Conservation (phyloP, 192 early-diverging fungal species). For the Entomortierella lignicola region DNA sequence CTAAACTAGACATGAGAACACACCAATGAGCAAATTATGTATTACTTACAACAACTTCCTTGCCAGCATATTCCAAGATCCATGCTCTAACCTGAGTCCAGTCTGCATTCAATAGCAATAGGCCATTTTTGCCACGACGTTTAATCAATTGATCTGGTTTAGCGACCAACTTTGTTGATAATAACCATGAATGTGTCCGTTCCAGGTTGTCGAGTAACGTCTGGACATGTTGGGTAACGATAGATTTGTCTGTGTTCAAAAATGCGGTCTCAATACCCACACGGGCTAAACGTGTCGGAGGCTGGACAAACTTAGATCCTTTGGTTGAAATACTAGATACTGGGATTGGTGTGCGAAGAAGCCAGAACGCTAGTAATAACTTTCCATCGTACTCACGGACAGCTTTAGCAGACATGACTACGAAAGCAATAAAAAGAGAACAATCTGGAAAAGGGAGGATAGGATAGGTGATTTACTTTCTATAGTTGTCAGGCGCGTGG, state of each 20-base stretch:
- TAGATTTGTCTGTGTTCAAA: conserved; percentile 63
- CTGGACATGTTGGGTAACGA: conserved; percentile 74
- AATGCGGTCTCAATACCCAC: conserved; percentile 76
- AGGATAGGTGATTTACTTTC: neutral
- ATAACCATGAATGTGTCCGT: conserved; percentile 86
- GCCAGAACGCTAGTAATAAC: conserved; percentile 91
- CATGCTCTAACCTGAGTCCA: conserved; percentile 90
- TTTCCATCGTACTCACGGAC: conserved; percentile 99
- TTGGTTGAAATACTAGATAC: conserved; percentile 56
- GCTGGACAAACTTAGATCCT: conserved; percentile 74
- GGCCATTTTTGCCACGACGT: conserved; percentile 95
- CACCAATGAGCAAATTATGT: no score
- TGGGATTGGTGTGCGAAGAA: conserved; percentile 78
- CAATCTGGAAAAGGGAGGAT: neutral
- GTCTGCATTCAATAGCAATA: conserved; percentile 91
- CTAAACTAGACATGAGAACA: no score
- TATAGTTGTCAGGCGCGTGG: neutral
- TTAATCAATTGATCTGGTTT: conserved; percentile 99
- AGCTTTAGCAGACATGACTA: conserved; percentile 86
- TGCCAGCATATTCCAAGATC: conserved; percentile 92
- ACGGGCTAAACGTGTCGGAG: conserved; percentile 82
- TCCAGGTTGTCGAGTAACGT: conserved; percentile 71
- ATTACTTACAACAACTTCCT: conserved; percentile 78
- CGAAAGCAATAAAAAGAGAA: neutral
- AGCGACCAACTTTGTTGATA: conserved; percentile 87